Evolutionary conservation across 768 basidiomycete species (phyloP).

Genomic region (Hypholoma sublateritium): DNA sequence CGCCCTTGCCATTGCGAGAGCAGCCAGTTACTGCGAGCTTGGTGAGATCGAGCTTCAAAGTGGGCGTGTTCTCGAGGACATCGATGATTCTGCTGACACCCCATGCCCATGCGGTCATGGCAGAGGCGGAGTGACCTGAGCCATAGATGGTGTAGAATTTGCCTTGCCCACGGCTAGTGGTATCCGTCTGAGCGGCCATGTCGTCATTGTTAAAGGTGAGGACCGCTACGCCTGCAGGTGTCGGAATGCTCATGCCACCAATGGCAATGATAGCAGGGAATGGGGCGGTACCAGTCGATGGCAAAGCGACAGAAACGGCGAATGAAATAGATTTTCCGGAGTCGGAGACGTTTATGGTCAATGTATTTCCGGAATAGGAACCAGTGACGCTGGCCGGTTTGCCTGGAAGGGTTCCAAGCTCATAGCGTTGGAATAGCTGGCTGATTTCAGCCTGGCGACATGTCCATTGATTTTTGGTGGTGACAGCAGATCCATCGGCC

Average conservation of each 20-base stretch:
- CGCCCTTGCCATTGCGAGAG: conserved; percentile 62
- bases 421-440: conserved; percentile 50
- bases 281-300: conserved; percentile 41
- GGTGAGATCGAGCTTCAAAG: conserved; percentile 44
- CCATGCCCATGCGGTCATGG: conserved; percentile 66
- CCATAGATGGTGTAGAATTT: conserved; percentile 62
- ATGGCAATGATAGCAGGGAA: conserved; percentile 55
- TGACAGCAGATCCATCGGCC: conserved; percentile 37
- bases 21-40: conserved; percentile 59
- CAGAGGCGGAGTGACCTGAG: conserved; percentile 40
- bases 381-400: conserved; percentile 46
- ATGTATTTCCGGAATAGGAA: conserved; percentile 40
- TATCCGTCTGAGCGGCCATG: conserved; percentile 49
- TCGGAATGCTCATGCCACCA: conserved; percentile 42
- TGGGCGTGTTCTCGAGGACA: conserved; percentile 49
- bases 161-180: conserved; percentile 48
- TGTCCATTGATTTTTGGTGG: conserved; percentile 46
- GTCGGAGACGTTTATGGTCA: conserved; percentile 49
- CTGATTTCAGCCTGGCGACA: conserved; percentile 51
- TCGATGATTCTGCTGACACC: conserved; percentile 61
- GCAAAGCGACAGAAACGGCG: conserved; percentile 43
- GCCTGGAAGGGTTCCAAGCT: conserved; percentile 50
- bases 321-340: conserved; percentile 49
- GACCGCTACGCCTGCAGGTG: conserved; percentile 37
- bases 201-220: conserved; percentile 55